Evolutionary conservation across 441 rosid species (phyloP).

Genomic region (Adansonia rubrostipa): DNA sequence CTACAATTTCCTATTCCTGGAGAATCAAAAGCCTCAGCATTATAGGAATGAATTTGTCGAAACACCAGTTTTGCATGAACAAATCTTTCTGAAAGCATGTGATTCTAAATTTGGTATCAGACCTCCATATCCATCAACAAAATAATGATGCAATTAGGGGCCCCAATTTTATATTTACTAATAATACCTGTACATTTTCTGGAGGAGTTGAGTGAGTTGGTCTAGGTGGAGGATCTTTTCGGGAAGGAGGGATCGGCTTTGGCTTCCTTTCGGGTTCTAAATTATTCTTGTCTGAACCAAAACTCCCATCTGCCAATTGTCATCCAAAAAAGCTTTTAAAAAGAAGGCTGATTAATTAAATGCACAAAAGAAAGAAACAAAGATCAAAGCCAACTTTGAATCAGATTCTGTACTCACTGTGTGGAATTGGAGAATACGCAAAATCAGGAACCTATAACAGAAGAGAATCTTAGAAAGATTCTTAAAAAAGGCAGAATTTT

Average conservation of each 20-base stretch:
- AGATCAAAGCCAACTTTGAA: slow-evolving; percentile 41
- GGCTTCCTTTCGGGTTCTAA: slow-evolving; percentile 71
- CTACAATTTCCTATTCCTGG: slow-evolving; percentile 5
- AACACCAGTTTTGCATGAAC: slow-evolving; percentile 14
- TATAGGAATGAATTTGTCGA: neutral
- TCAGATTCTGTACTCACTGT: slow-evolving; percentile 44
- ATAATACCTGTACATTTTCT: slow-evolving; percentile 37
- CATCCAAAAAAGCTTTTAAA: neutral
- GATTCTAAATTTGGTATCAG: slow-evolving; percentile 14
- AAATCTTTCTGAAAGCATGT: neutral
- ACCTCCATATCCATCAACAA: slow-evolving; percentile 19
- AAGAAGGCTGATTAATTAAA: slow-evolving; percentile 26
- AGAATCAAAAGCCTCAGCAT: neutral
- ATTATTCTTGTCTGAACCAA: slow-evolving; percentile 75
- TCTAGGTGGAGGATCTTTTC: slow-evolving; percentile 58
- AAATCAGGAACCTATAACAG: slow-evolving; percentile 24
- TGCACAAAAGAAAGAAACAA: slow-evolving; percentile 25
- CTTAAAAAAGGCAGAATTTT: neutral
- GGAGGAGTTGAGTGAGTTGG: slow-evolving; percentile 52
- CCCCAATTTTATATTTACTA: neutral
- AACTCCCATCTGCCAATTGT: slow-evolving; percentile 64
- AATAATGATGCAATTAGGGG: slow-evolving; percentile 26
- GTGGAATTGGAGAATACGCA: slow-evolving; percentile 24
- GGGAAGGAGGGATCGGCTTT: slow-evolving; percentile 47
- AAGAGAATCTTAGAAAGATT: slow-evolving; percentile 23